Evolutionary conservation across 2,329 filamentous ascomycete species (phyloP), one percentile per base, ranked within the genome.

Genomic region (Colletotrichum caudatum): DNA sequence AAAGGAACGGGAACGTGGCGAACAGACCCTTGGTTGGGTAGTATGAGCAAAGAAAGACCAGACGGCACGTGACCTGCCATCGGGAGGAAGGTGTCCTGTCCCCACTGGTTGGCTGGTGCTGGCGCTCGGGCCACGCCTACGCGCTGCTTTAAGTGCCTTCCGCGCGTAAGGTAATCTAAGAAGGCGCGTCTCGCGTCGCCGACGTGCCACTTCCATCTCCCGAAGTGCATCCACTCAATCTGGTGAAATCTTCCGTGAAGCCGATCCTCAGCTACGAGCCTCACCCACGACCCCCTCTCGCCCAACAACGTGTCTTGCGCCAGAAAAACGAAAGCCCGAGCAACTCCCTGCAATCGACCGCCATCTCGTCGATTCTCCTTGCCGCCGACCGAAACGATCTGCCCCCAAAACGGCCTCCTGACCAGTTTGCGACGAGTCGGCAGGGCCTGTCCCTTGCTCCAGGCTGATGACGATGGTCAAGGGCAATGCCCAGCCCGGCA

Each of bases 381-480:
- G 50, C 18, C 46, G 64, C 59, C n/a, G 14, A 54, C 26, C 39
- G 26, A 50, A 23, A 20, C 51, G 18, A 29, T 14, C 59, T 59
- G 64, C 64, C 57, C 35, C 64, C 58, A 63, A 62, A 54, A 54
- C 44, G 56, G 53, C 57, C 29, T 70, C 56, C 44, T 64, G 50
- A 61, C 39, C 29, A 20, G 33, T 16, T 51, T 37, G 41, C 61
- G 57, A 58, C 23, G 35, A 64, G 59, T 63, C 23, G 44, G 44
- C 71, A 67, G 71, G 64, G 64, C 57, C 64, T 50, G 65, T 66
- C 71, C 73, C 71, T 73, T 64, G 56, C 66, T 64, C 51, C 71
- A 58, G 51, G 59, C 48, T 54, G 65, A 29, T 46, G 64, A 73
- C 60, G 59, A 88, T 89, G 87, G 84, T 83, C 73, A 87, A 88